A percentile compares a stretch with the other conserved stretches of the same genome.
Conservation (phyloP, 306 rosid species). For the Vigna angularis region DNA sequence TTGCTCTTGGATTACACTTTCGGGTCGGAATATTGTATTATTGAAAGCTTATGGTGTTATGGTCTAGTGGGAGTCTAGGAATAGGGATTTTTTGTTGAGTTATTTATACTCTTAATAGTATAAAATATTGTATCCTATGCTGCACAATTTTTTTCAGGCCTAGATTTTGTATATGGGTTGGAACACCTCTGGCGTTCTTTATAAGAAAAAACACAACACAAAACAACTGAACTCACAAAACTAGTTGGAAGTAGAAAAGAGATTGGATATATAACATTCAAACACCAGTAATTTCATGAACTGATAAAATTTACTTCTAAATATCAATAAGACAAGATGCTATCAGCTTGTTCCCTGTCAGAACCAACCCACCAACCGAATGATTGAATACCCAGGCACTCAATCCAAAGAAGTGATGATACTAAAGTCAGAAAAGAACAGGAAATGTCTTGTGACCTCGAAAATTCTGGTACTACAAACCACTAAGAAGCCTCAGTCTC, state of each 20-base stretch:
- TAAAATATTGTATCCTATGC: too few species aligned
- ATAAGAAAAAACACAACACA: neutral
- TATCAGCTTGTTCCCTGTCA: conserved; percentile 8
- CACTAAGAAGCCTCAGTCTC: conserved; percentile 64
- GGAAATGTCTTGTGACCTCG: conserved; percentile 52
- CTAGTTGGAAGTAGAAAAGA: conserved; percentile 4
- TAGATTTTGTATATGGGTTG: too few species aligned
- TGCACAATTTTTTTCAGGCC: too few species aligned
- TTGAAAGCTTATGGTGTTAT: too few species aligned
- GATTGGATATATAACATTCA: neutral
- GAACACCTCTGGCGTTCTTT: too few species aligned
- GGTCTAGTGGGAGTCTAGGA: too few species aligned
- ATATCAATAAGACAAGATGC: conserved; percentile 25
- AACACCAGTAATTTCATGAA: conserved; percentile 10
- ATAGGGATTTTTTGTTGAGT: too few species aligned
- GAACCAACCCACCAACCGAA: conserved; percentile 37
- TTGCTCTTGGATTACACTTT: too few species aligned
- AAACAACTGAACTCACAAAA: neutral
- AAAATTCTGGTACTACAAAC: conserved; percentile 63
- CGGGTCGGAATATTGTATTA: too few species aligned
- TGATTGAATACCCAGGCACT: conserved; percentile 45
- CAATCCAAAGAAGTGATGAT: conserved; percentile 40
- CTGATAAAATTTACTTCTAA: conserved; percentile 24
- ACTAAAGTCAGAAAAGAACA: conserved; percentile 42
- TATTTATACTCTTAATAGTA: too few species aligned